Conservation (phyloP, 352 stramenopile genomes). For the Globisporangium cylindrosporum region DNA sequence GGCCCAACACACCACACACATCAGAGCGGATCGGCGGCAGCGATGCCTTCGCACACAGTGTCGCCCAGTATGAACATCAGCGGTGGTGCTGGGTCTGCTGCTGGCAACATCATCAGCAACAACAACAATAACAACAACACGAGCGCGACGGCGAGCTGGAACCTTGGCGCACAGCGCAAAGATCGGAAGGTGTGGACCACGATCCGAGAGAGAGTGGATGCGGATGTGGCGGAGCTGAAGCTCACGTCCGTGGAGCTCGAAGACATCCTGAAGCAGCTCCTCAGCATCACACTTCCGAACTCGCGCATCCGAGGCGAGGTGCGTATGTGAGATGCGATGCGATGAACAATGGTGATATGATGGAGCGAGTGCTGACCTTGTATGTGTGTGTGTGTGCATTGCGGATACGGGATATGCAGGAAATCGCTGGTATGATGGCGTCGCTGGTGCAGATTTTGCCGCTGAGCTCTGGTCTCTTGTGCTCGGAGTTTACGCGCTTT, state of each 20-base stretch:
- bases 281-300: constrained; percentile 55
- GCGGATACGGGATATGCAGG: constrained; percentile 19
- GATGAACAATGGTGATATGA: background rate
- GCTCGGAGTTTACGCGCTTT: constrained; percentile 75
- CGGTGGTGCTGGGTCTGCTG: background rate
- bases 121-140: background rate
- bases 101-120: background rate
- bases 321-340: background rate
- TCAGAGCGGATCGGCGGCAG: background rate
- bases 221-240: constrained; percentile 46
- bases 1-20: constrained; percentile 9
- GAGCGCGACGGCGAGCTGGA: constrained; percentile 32
- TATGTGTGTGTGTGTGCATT: background rate
- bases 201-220: constrained; percentile 53
- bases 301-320: constrained; percentile 61
- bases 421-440: constrained; percentile 61
- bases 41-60: background rate
- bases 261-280: constrained; percentile 76
- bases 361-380: background rate
- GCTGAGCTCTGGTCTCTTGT: constrained; percentile 64
- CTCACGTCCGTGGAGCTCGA: constrained; percentile 78
- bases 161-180: constrained; percentile 53
- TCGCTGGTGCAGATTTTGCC: constrained; percentile 60
- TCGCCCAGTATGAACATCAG: constrained; percentile 9
- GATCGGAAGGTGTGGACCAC: constrained; percentile 66